phyloP scores from a whole-genome alignment of 805 yeast genomes.

The Wickerhamomyces chaumierensis region DNA sequence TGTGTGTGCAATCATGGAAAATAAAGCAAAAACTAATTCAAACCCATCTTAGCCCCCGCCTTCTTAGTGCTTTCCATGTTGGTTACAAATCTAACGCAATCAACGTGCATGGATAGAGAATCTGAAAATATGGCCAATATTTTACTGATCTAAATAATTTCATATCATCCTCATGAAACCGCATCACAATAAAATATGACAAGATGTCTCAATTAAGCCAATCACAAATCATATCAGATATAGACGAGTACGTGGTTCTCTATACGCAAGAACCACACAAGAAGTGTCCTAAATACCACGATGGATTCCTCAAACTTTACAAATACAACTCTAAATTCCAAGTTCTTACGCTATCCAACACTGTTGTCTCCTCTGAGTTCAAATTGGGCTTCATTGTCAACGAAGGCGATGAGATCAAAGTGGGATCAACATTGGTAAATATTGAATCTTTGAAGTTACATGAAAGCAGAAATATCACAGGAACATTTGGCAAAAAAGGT shows the following conservation, averaged over 20 bases:
- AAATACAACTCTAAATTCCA: slow-evolving; percentile 14
- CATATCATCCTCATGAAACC: too few species aligned
- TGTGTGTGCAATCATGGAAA: too few species aligned
- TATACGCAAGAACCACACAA: slow-evolving; percentile 13
- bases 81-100: too few species aligned
- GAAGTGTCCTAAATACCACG: slow-evolving; percentile 15
- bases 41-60: too few species aligned
- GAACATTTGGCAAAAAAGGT: too few species aligned
- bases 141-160: too few species aligned
- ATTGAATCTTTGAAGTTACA: slow-evolving; percentile 7
- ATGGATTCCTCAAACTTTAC: slow-evolving; percentile 14
- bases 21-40: too few species aligned
- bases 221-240: slow-evolving; percentile 10
- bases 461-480: slow-evolving; percentile 9
- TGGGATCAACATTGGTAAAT: slow-evolving; percentile 9
- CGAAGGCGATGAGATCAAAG: slow-evolving; percentile 8
- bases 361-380: not conserved
- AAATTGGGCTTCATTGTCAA: slow-evolving; percentile 5
- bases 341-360: slow-evolving; percentile 8
- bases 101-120: too few species aligned
- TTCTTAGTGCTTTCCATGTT: too few species aligned
- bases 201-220: slow-evolving; percentile 10
- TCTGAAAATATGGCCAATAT: too few species aligned
- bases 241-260: slow-evolving; percentile 12
- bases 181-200: too few species aligned